Evolutionary conservation across 805 yeast genomes (phyloP), one percentile per base, ranked within the genome.

Genomic region (Peterozyma xylosa): DNA sequence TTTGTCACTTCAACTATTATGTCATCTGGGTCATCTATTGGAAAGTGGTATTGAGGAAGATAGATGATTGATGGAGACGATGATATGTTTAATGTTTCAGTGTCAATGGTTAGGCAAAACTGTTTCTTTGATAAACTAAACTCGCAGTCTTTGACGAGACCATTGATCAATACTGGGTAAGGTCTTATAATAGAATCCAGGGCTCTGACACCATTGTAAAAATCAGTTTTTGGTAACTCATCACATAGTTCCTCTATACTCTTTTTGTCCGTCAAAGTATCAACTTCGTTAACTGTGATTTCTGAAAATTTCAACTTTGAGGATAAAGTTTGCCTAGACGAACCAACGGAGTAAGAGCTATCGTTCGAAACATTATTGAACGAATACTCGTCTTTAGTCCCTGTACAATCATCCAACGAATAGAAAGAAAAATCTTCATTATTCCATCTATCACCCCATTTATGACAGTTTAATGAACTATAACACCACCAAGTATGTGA

Each of bases 371-470:
- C 9, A 5, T 32, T 32, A 11, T 32, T 32, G 3, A 14, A 5
- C 13, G 13, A 32, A 32, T 32, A 11, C 34, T 14, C 13, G 15
- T 32, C 34, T 32, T 32, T 32, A 5, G 27, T 21, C 11, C 11
- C 21, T n/a, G 29, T 47, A 53, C 50, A 48, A 45, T 83, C 88
- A 48, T 82, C 89, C 3, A 68, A 62, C 2, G 93, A 82, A 84
- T 83, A 91, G 45, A 91, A 75, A 1, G 96, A 86, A 58, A 91
- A 82, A 61, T 91, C 98, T 57, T 91, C 99, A 51, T 88, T 80
- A 55, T 91, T 91, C 95, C 97, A 91, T 21, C 73, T 59, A 61
- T 91, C 99, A 0, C 99, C 99, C 82, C 86, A 80, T 56, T 75
- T 65, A 62, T 93, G 96, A 32, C 78, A 66, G 57, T 90, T 91